These are phyloP conservation scores for Discostella stelligeroides DNA, from an alignment of 108 stramenopile species.

Conservation along the genomic window DNA sequence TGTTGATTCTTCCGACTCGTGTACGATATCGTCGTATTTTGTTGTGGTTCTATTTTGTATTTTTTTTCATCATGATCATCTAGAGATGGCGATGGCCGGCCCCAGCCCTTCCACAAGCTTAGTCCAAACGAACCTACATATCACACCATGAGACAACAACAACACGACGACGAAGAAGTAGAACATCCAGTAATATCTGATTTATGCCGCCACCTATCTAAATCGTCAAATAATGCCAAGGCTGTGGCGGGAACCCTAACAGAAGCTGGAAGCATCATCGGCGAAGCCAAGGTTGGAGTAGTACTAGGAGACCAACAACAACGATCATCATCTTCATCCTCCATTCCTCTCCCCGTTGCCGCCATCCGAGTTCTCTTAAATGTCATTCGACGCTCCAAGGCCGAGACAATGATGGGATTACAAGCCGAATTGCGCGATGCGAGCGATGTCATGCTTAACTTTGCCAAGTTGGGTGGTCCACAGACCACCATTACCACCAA, in stretches of 20 bases:
- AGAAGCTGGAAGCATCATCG: no score
- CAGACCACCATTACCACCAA: not conserved
- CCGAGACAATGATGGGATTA: conserved; percentile 89
- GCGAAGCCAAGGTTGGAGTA: not conserved
- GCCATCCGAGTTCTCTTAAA: conserved; percentile 85
- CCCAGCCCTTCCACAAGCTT: no score
- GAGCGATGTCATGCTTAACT: conserved; percentile 61
- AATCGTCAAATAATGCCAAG: conserved; percentile 4
- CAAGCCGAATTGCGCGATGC: conserved; percentile 83
- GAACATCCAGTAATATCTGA: conserved; percentile 46
- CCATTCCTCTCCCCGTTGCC: conserved; percentile 83
- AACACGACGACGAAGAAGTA: not conserved
- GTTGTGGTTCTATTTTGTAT: no score
- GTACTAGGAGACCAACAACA: no score
- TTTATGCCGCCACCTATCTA: conserved; percentile 30
- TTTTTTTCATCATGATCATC: no score
- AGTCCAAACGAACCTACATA: no score
- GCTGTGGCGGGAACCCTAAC: no score
- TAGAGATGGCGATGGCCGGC: no score
- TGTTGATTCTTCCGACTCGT: no score
- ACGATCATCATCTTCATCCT: conserved; percentile 10
- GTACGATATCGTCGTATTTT: no score
- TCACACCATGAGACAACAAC: conserved; percentile 12
- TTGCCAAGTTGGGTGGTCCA: conserved; percentile 40
- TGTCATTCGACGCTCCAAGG: conserved; percentile 78